Conservation (phyloP, 225 moss, liverwort and hornwort species). For the Straminergon stramineum region DNA sequence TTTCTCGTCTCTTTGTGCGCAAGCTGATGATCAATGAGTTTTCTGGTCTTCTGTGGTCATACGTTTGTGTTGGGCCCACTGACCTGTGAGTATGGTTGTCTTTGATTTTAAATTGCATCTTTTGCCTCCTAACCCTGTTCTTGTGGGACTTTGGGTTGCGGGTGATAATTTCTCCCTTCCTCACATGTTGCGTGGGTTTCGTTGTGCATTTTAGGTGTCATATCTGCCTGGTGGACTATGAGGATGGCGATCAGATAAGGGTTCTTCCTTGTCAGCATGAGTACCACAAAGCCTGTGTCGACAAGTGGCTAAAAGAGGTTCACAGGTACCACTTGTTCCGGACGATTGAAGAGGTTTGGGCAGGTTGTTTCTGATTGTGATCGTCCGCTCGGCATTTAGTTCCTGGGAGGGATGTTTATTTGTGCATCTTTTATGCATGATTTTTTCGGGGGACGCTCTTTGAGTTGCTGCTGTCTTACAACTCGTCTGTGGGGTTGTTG, state of each 20-base stretch:
- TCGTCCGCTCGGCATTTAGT: not conserved
- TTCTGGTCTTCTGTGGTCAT: not conserved
- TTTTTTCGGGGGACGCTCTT: not conserved
- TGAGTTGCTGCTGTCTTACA: not conserved
- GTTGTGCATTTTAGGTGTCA: slow-evolving; percentile 46
- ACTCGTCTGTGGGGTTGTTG: not conserved
- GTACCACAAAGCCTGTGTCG: slow-evolving; percentile 79
- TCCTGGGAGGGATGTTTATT: not conserved
- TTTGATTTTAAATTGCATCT: not conserved
- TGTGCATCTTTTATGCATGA: not conserved
- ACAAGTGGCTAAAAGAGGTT: slow-evolving; percentile 83
- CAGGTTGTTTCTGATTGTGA: not conserved
- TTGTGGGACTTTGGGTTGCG: not conserved
- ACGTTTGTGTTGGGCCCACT: not conserved
- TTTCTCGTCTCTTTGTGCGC: not conserved
- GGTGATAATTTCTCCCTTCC: not conserved
- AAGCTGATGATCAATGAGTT: not conserved
- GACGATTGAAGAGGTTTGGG: not conserved
- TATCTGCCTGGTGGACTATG: slow-evolving; percentile 88
- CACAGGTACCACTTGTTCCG: slow-evolving; percentile 46
- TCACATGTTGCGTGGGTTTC: not conserved
- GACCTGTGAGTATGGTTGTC: not conserved
- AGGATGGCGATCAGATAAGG: slow-evolving; percentile 79
- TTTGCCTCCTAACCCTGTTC: not conserved
- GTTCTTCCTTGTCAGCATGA: slow-evolving; percentile 88